Evolutionary conservation across 2,329 filamentous ascomycete species (phyloP).

Genomic region (Chrysosporium keratinophilum): DNA sequence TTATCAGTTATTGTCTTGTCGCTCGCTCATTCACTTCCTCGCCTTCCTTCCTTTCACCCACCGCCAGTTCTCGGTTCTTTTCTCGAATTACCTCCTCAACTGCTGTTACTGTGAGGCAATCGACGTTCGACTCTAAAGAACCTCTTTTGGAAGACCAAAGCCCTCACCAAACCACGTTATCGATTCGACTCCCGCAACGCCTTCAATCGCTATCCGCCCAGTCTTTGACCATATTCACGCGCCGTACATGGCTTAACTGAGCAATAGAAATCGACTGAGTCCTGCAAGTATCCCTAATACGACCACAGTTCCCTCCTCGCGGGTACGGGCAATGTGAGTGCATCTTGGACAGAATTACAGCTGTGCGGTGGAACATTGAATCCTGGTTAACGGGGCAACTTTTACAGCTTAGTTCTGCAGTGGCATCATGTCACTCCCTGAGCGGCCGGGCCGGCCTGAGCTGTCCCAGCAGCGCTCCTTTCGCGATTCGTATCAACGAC

Average conservation of each 20-base stretch:
- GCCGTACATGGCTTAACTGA: neutral
- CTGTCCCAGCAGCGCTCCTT: constrained; percentile 49
- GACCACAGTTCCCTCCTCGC: neutral
- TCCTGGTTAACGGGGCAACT: constrained; percentile 5
- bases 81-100: neutral
- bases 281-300: neutral
- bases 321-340: neutral
- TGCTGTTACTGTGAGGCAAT: neutral
- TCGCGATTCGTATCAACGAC: constrained; percentile 57
- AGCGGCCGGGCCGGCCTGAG: constrained; percentile 55
- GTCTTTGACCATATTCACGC: neutral
- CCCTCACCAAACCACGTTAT: neutral
- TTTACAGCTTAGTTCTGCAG: neutral
- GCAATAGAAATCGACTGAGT: neutral
- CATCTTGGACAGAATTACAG: neutral
- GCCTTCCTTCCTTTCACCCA: neutral
- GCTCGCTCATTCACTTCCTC: neutral
- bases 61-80: neutral
- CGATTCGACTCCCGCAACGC: neutral
- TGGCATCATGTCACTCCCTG: constrained; percentile 41
- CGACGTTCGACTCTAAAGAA: neutral
- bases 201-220: neutral
- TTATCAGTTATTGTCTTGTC: neutral
- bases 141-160: neutral
- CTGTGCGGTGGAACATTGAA: constrained; percentile 4